Percentiles rank a stretch among this genome's conserved stretches.
Conservation (phyloP, 176 grass and related monocot genomes). For the Bromus sterilis region DNA sequence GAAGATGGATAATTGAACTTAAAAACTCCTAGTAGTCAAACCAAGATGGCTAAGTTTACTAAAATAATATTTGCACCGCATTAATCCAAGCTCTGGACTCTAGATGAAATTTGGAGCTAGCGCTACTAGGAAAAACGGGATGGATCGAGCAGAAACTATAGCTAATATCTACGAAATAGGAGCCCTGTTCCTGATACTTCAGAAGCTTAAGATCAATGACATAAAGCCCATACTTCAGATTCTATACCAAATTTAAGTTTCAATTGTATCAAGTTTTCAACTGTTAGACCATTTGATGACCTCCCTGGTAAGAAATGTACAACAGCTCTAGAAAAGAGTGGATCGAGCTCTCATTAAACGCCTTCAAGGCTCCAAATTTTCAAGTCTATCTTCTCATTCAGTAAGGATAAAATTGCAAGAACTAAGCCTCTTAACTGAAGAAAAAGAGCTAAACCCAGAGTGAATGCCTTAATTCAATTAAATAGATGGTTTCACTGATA, state of each 20-base stretch:
- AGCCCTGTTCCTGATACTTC: constrained; percentile 6
- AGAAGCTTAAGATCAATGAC: constrained; percentile 1
- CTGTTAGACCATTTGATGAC: not conserved
- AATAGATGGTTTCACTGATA: not conserved
- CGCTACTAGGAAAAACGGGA: not conserved
- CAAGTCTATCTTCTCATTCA: not conserved
- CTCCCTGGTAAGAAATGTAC: not conserved
- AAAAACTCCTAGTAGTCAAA: constrained; percentile 14
- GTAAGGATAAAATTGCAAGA: not conserved
- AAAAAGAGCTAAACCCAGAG: not conserved
- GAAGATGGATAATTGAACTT: constrained; percentile 6
- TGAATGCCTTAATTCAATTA: not conserved
- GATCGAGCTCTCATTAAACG: not conserved
- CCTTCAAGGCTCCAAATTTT: not conserved
- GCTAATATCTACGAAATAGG: not conserved
- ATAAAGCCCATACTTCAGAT: not conserved
- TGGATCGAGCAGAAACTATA: constrained; percentile 5
- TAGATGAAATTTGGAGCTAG: not conserved
- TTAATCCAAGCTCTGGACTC: constrained; percentile 1
- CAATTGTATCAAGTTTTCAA: constrained; percentile 1
- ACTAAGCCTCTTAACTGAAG: not conserved
- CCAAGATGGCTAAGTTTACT: not conserved
- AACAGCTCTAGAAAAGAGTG: not conserved
- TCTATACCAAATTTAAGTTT: not conserved
- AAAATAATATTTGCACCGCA: not conserved